Conservation (phyloP, 73 alveolate genomes). For the Paramecium sonneborni region DNA sequence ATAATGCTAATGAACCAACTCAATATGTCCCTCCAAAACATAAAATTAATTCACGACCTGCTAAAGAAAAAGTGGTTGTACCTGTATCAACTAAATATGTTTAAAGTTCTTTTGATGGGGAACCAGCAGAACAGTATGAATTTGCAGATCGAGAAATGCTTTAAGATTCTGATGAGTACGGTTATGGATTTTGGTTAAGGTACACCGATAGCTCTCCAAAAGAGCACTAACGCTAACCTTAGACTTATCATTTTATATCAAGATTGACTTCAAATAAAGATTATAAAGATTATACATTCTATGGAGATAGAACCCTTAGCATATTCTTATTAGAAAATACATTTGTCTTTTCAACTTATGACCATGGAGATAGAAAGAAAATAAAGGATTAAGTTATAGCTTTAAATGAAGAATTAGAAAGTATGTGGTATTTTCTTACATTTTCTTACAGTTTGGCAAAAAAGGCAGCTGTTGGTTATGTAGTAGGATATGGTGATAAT, state of each 20-base stretch:
- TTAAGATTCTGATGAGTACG: constrained; percentile 47
- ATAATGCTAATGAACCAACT: constrained; percentile 24
- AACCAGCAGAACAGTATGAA: constrained; percentile 35
- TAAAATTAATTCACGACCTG: not conserved
- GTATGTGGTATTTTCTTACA: constrained; percentile 50
- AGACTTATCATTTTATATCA: not conserved
- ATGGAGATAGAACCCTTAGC: constrained; percentile 21
- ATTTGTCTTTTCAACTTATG: constrained; percentile 31
- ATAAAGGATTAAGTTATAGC: not conserved
- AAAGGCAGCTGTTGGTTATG: not conserved
- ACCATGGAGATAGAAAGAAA: not conserved
- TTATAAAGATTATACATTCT: not conserved
- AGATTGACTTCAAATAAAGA: constrained; percentile 39
- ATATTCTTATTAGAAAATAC: not conserved
- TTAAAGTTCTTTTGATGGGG: constrained; percentile 4
- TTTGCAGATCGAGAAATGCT: constrained; percentile 14
- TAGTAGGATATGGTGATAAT: not conserved
- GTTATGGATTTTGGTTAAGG: constrained; percentile 50
- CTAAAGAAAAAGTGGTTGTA: constrained; percentile 3
- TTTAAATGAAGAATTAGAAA: constrained; percentile 5
- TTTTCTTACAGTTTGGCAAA: not conserved
- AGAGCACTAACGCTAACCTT: not conserved
- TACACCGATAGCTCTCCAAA: not conserved
- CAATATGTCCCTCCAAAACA: not conserved
- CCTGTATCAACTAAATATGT: constrained; percentile 4